Percentiles rank a stretch among this genome's conserved stretches.
Conservation (phyloP, 2,329 filamentous ascomycete species). For the Xylaria sp. region DNA sequence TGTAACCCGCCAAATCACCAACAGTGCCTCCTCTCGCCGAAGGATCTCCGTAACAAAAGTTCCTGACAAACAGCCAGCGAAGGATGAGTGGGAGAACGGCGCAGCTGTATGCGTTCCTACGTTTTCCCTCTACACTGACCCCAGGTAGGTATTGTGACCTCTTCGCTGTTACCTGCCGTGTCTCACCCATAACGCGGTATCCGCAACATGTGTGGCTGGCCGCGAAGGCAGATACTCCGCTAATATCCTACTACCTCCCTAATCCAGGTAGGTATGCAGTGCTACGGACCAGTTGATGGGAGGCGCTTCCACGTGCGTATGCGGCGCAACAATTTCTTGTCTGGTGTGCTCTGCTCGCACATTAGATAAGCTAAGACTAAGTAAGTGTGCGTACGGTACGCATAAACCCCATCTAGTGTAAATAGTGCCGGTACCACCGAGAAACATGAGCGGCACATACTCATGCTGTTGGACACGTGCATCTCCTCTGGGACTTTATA, state of each 20-base stretch:
- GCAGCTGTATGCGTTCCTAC: neutral
- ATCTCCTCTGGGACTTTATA: neutral
- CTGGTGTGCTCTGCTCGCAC: neutral
- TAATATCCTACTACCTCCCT: too few species aligned
- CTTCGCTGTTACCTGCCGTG: too few species aligned
- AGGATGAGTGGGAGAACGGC: constrained; percentile 8
- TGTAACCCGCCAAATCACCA: neutral
- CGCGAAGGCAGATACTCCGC: neutral
- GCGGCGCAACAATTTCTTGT: constrained; percentile 12
- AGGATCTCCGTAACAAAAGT: constrained; percentile 10
- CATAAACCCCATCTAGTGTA: neutral
- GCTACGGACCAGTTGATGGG: neutral
- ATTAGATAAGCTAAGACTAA: constrained; percentile 15
- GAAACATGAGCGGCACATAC: neutral
- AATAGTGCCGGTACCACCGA: too few species aligned
- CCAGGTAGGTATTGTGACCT: neutral
- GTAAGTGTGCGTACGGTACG: too few species aligned
- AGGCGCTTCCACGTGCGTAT: constrained; percentile 7
- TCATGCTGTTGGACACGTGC: neutral
- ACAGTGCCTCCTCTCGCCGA: constrained; percentile 2
- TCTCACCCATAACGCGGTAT: constrained; percentile 1
- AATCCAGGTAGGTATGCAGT: neutral
- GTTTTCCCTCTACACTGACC: neutral
- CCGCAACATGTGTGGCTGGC: constrained; percentile 10
- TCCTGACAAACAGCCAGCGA: neutral